Evolutionary conservation across 805 yeast genomes (phyloP), one percentile per base, ranked within the genome.

Genomic region (Komagataella ulmi): DNA sequence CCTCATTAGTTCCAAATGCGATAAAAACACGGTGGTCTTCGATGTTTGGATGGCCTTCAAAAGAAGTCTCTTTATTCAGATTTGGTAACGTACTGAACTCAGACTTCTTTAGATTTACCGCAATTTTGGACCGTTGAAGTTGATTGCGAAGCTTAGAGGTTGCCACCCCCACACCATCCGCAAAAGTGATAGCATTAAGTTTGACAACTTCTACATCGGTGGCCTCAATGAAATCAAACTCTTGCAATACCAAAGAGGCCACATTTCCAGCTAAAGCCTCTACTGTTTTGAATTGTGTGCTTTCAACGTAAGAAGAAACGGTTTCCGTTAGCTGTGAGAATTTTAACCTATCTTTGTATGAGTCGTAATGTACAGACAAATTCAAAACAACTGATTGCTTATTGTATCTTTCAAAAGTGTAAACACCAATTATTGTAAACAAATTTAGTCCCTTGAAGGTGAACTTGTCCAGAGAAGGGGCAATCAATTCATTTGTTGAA

Each of bases 1-100:
- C 98, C 45, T 77, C 67, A 59, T 93, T 93, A 7, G 96, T 80
- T 0, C 99, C 99, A 69, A 93, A 85, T 0, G 97, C 96, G 44
- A 93, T 62, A 62, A 72, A 89, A 0, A 79, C 95, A 2, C 68
- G 70, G 23, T 50, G 45, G 48, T 14, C 54, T 54, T 44, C 53
- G 7, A 48, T 23, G 21, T 21, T 21, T 21, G 23, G 23, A 21
- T 47, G 45, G 21, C 23, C 8, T 17, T 30, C 23, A 7, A 45
- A 48, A 6, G 48, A 14, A 24, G 44, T 19, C 0, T 60, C 65
- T 2, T 47, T 23, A 53, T 63, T 65, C 48, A 66, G 50, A 49
- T 62, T 66, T 1, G 71, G 71, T 12, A 66, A 52, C 6, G 51
- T 40, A 24, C 56, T 49, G 51, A 3, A 49, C 24, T 7, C 48